A percentile compares a stretch with the other conserved stretches of the same genome.
Conservation (phyloP, 108 stramenopile genomes). For the Pseudonitzschia multiseries region DNA sequence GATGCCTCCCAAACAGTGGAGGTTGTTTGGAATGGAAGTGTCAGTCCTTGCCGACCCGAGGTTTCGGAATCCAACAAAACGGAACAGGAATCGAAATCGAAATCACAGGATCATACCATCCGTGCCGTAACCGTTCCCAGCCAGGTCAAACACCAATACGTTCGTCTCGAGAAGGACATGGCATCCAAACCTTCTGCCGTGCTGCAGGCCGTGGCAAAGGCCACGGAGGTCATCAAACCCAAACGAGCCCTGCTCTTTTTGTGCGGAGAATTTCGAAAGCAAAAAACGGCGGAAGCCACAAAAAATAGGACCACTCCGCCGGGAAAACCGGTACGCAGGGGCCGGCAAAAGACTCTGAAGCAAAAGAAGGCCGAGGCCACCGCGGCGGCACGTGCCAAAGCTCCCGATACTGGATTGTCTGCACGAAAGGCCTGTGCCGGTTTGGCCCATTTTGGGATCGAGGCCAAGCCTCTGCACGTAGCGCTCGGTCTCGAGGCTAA, state of each 20-base stretch:
- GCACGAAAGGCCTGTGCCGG: conserved; percentile 50
- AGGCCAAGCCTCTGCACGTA: conserved; percentile 55
- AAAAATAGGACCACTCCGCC: conserved; percentile 34
- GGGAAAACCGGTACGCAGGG: neutral
- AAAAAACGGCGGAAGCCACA: conserved; percentile 32
- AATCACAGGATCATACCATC: conserved; percentile 35
- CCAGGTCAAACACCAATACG: conserved; percentile 48
- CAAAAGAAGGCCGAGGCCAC: conserved; percentile 6
- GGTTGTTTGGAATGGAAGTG: conserved; percentile 40
- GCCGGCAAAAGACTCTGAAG: neutral
- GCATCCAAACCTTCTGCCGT: conserved; percentile 30
- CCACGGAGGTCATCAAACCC: conserved; percentile 22
- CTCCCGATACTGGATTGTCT: conserved; percentile 29
- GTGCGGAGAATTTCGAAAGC: conserved; percentile 57
- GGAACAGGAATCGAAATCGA: neutral
- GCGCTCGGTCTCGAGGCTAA: conserved; percentile 54
- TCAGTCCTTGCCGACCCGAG: conserved; percentile 48
- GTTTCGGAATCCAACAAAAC: conserved; percentile 4
- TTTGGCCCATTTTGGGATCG: conserved; percentile 44
- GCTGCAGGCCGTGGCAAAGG: conserved; percentile 37
- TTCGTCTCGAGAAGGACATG: conserved; percentile 34
- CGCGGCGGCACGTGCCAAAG: neutral
- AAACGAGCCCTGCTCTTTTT: conserved; percentile 52
- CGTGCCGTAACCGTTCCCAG: conserved; percentile 59
- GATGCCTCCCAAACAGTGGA: conserved; percentile 37